These are phyloP conservation scores for Plasmodium falciparum DNA, from an alignment of 169 alveolate species.

Conservation along the genomic window DNA sequence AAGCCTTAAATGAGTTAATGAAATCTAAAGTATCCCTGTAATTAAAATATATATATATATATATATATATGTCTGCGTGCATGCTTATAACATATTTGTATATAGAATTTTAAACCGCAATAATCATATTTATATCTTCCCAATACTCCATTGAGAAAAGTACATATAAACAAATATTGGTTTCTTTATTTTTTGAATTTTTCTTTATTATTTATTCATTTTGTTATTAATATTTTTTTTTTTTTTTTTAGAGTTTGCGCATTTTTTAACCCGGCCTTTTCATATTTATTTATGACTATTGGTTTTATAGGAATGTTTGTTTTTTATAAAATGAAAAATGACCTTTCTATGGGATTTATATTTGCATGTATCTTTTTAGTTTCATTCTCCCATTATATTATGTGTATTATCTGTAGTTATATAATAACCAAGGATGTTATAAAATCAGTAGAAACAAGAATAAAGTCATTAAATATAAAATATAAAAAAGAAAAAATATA, in stretches of 20 bases:
- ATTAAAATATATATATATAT: neutral
- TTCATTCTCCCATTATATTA: conserved; percentile 44
- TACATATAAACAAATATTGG: no score
- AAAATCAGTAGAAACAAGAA: conserved; percentile 15
- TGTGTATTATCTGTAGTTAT: conserved; percentile 40
- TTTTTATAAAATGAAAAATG: conserved; percentile 5
- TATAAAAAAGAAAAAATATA: conserved; percentile 45
- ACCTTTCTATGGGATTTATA: conserved; percentile 13
- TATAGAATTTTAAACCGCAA: neutral
- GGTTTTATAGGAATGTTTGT: conserved; percentile 4
- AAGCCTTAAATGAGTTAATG: conserved; percentile 46
- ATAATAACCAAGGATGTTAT: conserved; percentile 48
- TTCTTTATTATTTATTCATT: neutral
- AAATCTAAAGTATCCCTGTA: conserved; percentile 49
- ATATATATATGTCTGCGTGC: no score
- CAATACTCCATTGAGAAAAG: neutral
- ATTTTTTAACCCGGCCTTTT: conserved; percentile 41
- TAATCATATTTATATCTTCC: neutral
- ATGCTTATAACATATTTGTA: neutral
- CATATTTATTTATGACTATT: conserved; percentile 20
- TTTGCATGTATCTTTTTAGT: conserved; percentile 33
- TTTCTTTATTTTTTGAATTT: neutral
- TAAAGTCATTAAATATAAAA: conserved; percentile 27
- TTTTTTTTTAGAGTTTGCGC: conserved; percentile 12
- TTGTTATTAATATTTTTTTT: neutral